These are phyloP conservation scores for Panicum hallii DNA, from an alignment of 202 grass and related monocot genomes.

Conservation along the genomic window DNA sequence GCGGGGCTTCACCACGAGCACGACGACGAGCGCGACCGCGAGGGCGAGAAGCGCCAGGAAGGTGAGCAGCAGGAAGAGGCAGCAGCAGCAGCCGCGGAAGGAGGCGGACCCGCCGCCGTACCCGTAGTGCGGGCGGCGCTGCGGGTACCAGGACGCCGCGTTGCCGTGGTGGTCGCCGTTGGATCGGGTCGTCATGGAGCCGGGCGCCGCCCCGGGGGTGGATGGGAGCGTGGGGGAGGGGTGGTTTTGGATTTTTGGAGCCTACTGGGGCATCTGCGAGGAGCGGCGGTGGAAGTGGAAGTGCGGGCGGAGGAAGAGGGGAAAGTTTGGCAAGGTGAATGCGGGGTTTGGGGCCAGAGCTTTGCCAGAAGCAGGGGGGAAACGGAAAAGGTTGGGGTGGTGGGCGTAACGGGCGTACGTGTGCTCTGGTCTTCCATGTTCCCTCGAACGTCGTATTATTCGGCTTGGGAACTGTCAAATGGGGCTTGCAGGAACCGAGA, in stretches of 20 bases:
- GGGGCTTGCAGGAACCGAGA: not conserved
- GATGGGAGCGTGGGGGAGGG: constrained; percentile 20
- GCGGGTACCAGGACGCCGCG: constrained; percentile 42
- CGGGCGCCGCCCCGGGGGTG: constrained; percentile 19
- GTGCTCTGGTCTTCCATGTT: not conserved
- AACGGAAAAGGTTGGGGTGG: not conserved
- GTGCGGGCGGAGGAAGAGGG: constrained; percentile 37
- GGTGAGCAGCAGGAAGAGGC: constrained; percentile 82
- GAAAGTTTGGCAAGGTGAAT: constrained; percentile 43
- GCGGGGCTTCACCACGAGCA: constrained; percentile 93
- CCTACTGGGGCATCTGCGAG: constrained; percentile 48
- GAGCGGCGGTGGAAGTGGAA: not conserved
- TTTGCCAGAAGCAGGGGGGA: not conserved
- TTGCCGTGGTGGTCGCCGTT: constrained; percentile 43
- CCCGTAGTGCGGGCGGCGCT: constrained; percentile 70
- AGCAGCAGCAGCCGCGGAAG: constrained; percentile 92
- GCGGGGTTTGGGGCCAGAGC: constrained; percentile 9
- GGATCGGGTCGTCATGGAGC: constrained; percentile 63
- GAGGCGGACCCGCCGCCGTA: constrained; percentile 71
- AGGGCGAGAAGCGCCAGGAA: constrained; percentile 91
- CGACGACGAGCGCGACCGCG: constrained; percentile 81
- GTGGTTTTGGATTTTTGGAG: constrained; percentile 62
- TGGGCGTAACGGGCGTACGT: constrained; percentile 7
- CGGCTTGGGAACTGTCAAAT: not conserved
- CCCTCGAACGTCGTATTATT: constrained; percentile 41